Evolutionary conservation across 1,139 yeast genomes (phyloP).

Genomic region (Candida neerlandica): DNA sequence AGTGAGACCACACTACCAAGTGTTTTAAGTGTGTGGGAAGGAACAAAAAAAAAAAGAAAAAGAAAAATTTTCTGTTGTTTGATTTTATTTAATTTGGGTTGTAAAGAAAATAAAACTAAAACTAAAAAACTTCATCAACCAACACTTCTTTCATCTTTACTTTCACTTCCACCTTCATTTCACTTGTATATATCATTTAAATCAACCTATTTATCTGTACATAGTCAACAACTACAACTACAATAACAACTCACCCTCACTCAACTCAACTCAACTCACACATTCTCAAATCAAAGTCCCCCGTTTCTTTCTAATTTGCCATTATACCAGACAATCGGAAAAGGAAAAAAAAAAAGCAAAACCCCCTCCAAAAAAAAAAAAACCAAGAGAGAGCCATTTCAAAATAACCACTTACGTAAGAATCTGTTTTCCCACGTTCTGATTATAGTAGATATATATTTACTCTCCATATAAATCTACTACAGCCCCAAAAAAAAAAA

Average conservation of each 20-base stretch:
- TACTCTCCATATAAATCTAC: too few species aligned
- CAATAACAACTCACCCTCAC: not conserved
- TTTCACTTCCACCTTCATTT: too few species aligned
- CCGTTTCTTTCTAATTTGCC: not conserved
- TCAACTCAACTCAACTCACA: too few species aligned
- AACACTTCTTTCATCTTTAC: too few species aligned
- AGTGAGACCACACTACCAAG: too few species aligned
- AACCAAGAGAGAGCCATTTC: not conserved
- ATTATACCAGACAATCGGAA: too few species aligned
- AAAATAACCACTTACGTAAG: conserved; percentile 3
- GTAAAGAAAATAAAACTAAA: too few species aligned
- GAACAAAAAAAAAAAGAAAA: not conserved
- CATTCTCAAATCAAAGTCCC: too few species aligned
- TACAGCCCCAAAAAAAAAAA: too few species aligned
- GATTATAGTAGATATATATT: not conserved
- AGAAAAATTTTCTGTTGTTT: not conserved
- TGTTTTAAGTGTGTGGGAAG: not conserved
- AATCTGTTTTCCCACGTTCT: conserved; percentile 4
- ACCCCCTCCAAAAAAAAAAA: not conserved
- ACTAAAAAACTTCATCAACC: too few species aligned
- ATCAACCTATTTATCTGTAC: too few species aligned
- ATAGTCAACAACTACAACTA: not conserved
- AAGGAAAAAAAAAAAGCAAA: not conserved
- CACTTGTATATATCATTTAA: too few species aligned
- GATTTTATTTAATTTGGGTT: not conserved